A percentile compares a stretch with the other conserved stretches of the same genome.
Conservation (phyloP, 2,329 filamentous ascomycete species). For the Ceratocystiopsis brevicomis region DNA sequence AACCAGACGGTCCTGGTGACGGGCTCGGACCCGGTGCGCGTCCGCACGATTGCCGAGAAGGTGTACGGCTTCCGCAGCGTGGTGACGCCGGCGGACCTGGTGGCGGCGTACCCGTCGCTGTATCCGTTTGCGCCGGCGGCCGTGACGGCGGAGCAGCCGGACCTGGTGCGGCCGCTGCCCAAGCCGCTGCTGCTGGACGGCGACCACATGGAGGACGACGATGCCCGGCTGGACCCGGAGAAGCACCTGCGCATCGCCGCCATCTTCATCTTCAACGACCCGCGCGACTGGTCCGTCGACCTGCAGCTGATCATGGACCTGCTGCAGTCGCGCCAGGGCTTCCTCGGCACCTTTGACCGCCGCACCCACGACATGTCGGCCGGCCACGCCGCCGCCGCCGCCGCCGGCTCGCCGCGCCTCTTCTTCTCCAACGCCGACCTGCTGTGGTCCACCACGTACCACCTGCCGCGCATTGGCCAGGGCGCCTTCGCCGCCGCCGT, state of each 20-base stretch:
- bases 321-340: slow-evolving; percentile 58
- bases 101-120: slow-evolving; percentile 51
- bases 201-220: slow-evolving; percentile 13
- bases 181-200: slow-evolving; percentile 22
- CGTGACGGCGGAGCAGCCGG: slow-evolving; percentile 40
- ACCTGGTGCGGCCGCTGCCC: slow-evolving; percentile 38
- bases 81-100: slow-evolving; percentile 69
- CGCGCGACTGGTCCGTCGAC: slow-evolving; percentile 88
- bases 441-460: slow-evolving; percentile 72
- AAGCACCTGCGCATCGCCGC: slow-evolving; percentile 54
- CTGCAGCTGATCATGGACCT: slow-evolving; percentile 69
- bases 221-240: slow-evolving; percentile 18
- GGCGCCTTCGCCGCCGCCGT: slow-evolving; percentile 76
- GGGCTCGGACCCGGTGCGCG: slow-evolving; percentile 47
- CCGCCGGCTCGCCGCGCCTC: slow-evolving; percentile 59
- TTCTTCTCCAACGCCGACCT: slow-evolving; percentile 87
- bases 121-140: slow-evolving; percentile 61
- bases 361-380: slow-evolving; percentile 22
- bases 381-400: slow-evolving; percentile 30
- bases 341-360: slow-evolving; percentile 49
- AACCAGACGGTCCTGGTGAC: slow-evolving; percentile 57
- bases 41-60: slow-evolving; percentile 53
- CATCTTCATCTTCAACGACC: slow-evolving; percentile 87
- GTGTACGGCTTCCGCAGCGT: slow-evolving; percentile 61
- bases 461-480: slow-evolving; percentile 72